Conservation (phyloP, 768 basidiomycete species). For the Amanita pallidorosea region DNA sequence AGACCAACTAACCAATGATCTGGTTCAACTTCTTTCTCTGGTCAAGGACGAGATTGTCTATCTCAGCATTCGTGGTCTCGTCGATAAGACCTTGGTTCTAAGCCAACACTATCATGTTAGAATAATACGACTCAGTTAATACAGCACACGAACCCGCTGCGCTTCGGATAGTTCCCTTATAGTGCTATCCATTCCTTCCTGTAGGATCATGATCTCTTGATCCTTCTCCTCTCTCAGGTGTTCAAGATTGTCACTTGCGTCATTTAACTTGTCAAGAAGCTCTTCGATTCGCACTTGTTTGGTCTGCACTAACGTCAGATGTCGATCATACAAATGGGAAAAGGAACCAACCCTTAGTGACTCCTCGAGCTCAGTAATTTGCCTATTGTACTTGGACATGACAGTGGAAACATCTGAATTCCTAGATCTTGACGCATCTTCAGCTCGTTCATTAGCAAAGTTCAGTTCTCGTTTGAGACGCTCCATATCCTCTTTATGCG, state of each 20-base stretch:
- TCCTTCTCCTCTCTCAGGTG: conserved; percentile 90
- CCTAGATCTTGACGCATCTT: conserved; percentile 85
- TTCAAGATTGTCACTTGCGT: conserved; percentile 65
- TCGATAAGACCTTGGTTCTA: conserved; percentile 80
- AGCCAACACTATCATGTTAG: conserved; percentile 13
- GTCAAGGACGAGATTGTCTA: conserved; percentile 93
- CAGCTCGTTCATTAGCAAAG: conserved; percentile 97
- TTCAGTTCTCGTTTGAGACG: conserved; percentile 83
- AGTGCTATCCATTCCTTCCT: conserved; percentile 91
- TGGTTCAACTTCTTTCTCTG: conserved; percentile 96
- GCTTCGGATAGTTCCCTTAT: conserved; percentile 80
- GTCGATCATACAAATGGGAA: not conserved
- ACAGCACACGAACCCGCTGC: conserved; percentile 50
- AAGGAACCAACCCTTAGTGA: conserved; percentile 63
- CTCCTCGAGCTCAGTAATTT: conserved; percentile 93
- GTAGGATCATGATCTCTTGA: conserved; percentile 89
- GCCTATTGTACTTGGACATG: conserved; percentile 89
- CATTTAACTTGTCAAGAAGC: conserved; percentile 70
- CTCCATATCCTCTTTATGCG: conserved; percentile 92
- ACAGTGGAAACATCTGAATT: conserved; percentile 86
- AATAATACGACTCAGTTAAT: not conserved
- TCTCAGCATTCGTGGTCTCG: conserved; percentile 91
- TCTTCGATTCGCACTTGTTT: conserved; percentile 98
- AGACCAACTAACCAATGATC: conserved; percentile 62
- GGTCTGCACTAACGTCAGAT: conserved; percentile 34